These are phyloP conservation scores for Suhomyces sp. DNA, from an alignment of 805 yeast genomes.

Conservation along the genomic window DNA sequence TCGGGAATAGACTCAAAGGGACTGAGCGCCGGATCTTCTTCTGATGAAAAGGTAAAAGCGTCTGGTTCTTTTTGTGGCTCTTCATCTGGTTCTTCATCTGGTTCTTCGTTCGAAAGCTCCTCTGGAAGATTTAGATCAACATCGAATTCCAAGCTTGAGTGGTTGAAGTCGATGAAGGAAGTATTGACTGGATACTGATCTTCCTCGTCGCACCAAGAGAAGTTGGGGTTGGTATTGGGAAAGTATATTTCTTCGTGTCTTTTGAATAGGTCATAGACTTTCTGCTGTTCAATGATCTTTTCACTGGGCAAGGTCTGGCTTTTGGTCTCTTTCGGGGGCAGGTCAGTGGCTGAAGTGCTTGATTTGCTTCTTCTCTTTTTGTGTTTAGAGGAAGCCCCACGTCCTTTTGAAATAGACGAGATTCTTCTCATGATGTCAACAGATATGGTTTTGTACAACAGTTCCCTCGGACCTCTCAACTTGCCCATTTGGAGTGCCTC, in stretches of 20 bases:
- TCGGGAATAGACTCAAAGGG: neutral
- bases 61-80: no score
- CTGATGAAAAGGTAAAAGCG: neutral
- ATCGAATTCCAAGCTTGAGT: slow-evolving; percentile 6
- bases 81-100: no score
- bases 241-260: neutral
- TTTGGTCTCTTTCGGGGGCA: neutral
- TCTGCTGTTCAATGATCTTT: neutral
- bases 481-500: neutral
- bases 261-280: neutral
- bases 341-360: neutral
- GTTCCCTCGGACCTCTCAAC: neutral
- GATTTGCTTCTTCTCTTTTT: neutral
- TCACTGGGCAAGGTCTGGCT: neutral
- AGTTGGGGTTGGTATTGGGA: neutral
- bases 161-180: slow-evolving; percentile 5
- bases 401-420: neutral
- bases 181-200: neutral
- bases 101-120: neutral
- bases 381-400: neutral
- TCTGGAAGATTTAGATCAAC: neutral
- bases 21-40: neutral
- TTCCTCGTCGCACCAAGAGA: neutral
- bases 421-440: neutral
- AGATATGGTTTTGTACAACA: neutral